phyloP scores from a whole-genome alignment of 2,329 filamentous ascomycete species.

The Graphium sp. region DNA sequence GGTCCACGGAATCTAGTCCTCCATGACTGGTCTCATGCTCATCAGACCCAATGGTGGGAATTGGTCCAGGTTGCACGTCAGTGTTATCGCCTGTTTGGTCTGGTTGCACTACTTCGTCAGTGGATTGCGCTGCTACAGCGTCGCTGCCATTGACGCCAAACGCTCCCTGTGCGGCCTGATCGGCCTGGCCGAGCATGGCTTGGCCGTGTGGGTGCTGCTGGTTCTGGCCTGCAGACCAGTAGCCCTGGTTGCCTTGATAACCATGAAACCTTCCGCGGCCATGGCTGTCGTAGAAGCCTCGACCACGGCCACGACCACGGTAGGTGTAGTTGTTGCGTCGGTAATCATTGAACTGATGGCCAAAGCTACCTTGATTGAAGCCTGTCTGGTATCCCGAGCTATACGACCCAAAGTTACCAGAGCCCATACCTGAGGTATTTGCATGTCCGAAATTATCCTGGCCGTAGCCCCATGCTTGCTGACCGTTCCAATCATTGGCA shows the following conservation, averaged over 20 bases:
- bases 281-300: slow-evolving; percentile 35
- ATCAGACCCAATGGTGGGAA: too few relatives aligned
- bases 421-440: slow-evolving; percentile 68
- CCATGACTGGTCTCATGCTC: too few relatives aligned
- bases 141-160: slow-evolving; percentile 2
- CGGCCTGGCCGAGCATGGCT: slow-evolving; percentile 6
- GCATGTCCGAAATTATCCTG: slow-evolving; percentile 81
- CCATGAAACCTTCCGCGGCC: slow-evolving; percentile 9
- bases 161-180: slow-evolving; percentile 4
- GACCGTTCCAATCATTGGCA: slow-evolving; percentile 66
- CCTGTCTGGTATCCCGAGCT: slow-evolving; percentile 64
- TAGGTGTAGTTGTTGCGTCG: slow-evolving; percentile 50
- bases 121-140: slow-evolving; percentile 4
- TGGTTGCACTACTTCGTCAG: slow-evolving; percentile 5
- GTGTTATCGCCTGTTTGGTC: slow-evolving; percentile 6
- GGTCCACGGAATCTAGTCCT: too few relatives aligned
- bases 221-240: slow-evolving; percentile 11
- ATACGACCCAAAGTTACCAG: slow-evolving; percentile 66
- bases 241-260: slow-evolving; percentile 10
- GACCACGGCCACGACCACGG: slow-evolving; percentile 47
- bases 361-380: slow-evolving; percentile 74
- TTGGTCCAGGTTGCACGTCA: too few relatives aligned
- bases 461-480: slow-evolving; percentile 69
- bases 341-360: slow-evolving; percentile 67
- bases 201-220: slow-evolving; percentile 13